Conservation (phyloP, 192 early-diverging fungal genomes). For the Pecoramyces ruminantium region DNA sequence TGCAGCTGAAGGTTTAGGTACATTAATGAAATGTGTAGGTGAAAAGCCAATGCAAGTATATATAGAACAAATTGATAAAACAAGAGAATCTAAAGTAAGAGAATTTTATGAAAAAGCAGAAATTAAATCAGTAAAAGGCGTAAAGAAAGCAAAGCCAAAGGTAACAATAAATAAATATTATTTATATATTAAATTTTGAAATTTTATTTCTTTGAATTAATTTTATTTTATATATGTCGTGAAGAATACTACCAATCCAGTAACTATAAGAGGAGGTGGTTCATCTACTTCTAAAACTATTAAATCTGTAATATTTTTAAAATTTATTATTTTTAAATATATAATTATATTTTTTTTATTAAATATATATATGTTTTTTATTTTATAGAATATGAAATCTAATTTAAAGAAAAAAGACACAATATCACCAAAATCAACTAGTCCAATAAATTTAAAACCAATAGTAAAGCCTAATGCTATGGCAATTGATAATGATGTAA, state of each 20-base stretch:
- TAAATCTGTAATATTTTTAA: neutral
- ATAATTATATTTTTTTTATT: neutral
- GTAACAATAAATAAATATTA: neutral
- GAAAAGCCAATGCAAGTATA: constrained; percentile 55
- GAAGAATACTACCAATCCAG: neutral
- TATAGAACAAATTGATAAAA: constrained; percentile 71
- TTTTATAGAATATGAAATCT: neutral
- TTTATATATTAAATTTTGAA: too few species aligned
- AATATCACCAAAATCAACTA: constrained; percentile 10
- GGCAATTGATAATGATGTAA: constrained; percentile 8
- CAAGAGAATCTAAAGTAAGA: constrained; percentile 70
- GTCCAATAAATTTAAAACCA: constrained; percentile 8
- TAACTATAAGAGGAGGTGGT: neutral
- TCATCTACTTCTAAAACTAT: neutral
- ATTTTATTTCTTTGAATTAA: too few species aligned
- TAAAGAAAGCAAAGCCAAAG: neutral
- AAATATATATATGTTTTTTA: neutral
- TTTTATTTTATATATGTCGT: too few species aligned
- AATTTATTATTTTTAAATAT: too few species aligned
- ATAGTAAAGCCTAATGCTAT: constrained; percentile 14
- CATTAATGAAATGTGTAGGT: constrained; percentile 71
- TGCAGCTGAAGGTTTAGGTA: constrained; percentile 70
- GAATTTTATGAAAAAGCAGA: constrained; percentile 81
- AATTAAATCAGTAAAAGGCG: constrained; percentile 23
- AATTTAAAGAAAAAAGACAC: neutral